Evolutionary conservation across 2,329 filamentous ascomycete species (phyloP).

Genomic region (Trichoderma endophyticum): DNA sequence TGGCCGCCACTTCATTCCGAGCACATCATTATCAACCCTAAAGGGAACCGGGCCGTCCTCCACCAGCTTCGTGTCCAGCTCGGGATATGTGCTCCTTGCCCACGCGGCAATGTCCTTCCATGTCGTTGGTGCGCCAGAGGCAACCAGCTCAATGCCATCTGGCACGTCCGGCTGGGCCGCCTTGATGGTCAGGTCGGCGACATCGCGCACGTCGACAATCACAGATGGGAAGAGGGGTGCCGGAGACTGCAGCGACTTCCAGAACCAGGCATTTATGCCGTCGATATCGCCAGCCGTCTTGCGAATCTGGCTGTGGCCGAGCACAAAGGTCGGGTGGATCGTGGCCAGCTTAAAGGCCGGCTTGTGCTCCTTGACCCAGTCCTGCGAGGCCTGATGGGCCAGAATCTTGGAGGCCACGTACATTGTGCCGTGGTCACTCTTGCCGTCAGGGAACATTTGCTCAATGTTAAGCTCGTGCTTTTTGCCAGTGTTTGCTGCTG

Average conservation of each 20-base stretch:
- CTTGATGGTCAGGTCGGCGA: slow-evolving; percentile 16
- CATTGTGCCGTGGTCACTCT: slow-evolving; percentile 1
- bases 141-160: slow-evolving; percentile 1
- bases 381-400: slow-evolving; percentile 19
- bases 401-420: slow-evolving; percentile 23
- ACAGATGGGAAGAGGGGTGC: slow-evolving; percentile 12
- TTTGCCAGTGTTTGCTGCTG: slow-evolving; percentile 3
- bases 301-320: slow-evolving; percentile 19
- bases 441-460: background rate
- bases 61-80: background rate
- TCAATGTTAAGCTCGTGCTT: slow-evolving; percentile 9
- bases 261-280: slow-evolving; percentile 19
- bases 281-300: slow-evolving; percentile 16
- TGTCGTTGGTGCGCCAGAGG: background rate
- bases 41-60: background rate
- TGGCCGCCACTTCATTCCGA: slow-evolving; percentile 10
- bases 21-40: background rate
- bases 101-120: slow-evolving; percentile 6
- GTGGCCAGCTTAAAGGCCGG: slow-evolving; percentile 19
- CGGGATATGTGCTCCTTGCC: background rate
- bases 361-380: slow-evolving; percentile 19
- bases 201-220: slow-evolving; percentile 19
- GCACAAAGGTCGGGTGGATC: slow-evolving; percentile 21
- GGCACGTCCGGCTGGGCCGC: background rate
- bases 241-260: slow-evolving; percentile 12